phyloP scores from a whole-genome alignment of 2,329 filamentous ascomycete genomes.

The Exophiala spinifera region DNA sequence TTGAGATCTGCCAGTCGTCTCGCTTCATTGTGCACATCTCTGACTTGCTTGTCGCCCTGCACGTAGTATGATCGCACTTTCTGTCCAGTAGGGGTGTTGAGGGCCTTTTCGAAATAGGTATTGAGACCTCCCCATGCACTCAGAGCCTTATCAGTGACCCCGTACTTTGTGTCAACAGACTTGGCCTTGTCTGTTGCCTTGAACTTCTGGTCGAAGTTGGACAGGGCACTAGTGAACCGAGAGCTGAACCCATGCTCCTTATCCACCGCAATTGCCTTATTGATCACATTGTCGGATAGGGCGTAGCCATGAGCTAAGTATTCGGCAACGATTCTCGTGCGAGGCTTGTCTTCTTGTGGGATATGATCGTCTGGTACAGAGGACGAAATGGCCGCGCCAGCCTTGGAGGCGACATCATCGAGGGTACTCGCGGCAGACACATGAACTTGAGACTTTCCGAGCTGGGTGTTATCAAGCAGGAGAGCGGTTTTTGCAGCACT shows the following conservation, averaged over 20 bases:
- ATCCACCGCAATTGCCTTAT: slow-evolving; percentile 83
- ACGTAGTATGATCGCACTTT: slow-evolving; percentile 86
- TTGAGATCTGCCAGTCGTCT: slow-evolving; percentile 84
- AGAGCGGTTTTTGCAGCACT: slow-evolving; percentile 90
- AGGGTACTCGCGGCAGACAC: slow-evolving; percentile 70
- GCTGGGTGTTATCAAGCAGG: slow-evolving; percentile 93
- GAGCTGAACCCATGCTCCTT: slow-evolving; percentile 79
- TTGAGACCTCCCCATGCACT: slow-evolving; percentile 65
- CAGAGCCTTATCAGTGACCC: slow-evolving; percentile 70
- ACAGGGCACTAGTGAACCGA: slow-evolving; percentile 74
- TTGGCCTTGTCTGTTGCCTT: slow-evolving; percentile 84
- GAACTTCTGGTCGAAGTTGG: slow-evolving; percentile 77
- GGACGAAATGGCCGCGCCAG: slow-evolving; percentile 54
- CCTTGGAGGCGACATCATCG: slow-evolving; percentile 60
- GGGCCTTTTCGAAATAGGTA: slow-evolving; percentile 94
- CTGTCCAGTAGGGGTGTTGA: slow-evolving; percentile 81
- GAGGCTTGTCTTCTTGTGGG: slow-evolving; percentile 94
- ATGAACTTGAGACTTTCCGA: slow-evolving; percentile 71
- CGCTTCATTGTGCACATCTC: slow-evolving; percentile 91
- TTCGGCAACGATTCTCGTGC: slow-evolving; percentile 88
- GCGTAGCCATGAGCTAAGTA: slow-evolving; percentile 94
- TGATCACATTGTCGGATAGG: slow-evolving; percentile 71
- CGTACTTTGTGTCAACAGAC: slow-evolving; percentile 79
- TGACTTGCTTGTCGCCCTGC: slow-evolving; percentile 78
- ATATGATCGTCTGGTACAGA: slow-evolving; percentile 59